A percentile compares a stretch with the other conserved stretches of the same genome.
phyloP scores from a whole-genome alignment of 352 stramenopile species.

The Thalassiosira oceanica region DNA sequence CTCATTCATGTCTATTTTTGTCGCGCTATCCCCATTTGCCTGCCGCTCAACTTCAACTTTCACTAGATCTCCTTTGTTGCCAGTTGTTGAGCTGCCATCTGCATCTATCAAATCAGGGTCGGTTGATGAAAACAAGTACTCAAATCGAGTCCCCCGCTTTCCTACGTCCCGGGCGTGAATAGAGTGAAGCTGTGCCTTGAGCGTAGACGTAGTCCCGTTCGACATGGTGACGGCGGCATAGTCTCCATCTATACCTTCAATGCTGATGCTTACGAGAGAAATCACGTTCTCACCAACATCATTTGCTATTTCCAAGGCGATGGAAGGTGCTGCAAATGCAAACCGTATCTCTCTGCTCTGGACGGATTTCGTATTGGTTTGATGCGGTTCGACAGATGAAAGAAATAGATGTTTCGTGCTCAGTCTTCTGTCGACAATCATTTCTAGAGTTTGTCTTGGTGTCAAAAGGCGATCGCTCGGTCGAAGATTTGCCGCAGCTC shows the following conservation, averaged over 20 bases:
- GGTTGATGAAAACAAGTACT: slow-evolving; percentile 60
- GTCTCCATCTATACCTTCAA: slow-evolving; percentile 51
- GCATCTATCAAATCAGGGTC: slow-evolving; percentile 17
- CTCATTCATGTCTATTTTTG: slow-evolving; percentile 61
- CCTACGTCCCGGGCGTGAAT: slow-evolving; percentile 58
- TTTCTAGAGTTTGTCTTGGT: slow-evolving; percentile 12
- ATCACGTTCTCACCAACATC: slow-evolving; percentile 45
- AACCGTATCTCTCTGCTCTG: slow-evolving; percentile 49
- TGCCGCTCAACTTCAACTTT: slow-evolving; percentile 21
- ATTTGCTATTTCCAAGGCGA: slow-evolving; percentile 57
- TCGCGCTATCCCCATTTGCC: slow-evolving; percentile 16
- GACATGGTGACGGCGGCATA: slow-evolving; percentile 18
- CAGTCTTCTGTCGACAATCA: no score
- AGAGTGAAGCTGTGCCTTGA: slow-evolving; percentile 51
- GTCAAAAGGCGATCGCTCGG: slow-evolving; percentile 3
- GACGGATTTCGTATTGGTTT: no score
- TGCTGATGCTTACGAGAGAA: slow-evolving; percentile 51
- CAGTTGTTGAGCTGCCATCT: not conserved
- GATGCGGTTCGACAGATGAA: no score
- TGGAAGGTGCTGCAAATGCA: slow-evolving; percentile 61
- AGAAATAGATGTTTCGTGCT: no score
- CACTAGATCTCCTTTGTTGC: slow-evolving; percentile 26
- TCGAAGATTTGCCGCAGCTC: slow-evolving; percentile 34
- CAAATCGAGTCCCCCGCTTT: slow-evolving; percentile 53
- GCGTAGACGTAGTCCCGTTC: slow-evolving; percentile 19